Conservation (phyloP, 441 rosid species). For the Bocquillonia castaneifolia region DNA sequence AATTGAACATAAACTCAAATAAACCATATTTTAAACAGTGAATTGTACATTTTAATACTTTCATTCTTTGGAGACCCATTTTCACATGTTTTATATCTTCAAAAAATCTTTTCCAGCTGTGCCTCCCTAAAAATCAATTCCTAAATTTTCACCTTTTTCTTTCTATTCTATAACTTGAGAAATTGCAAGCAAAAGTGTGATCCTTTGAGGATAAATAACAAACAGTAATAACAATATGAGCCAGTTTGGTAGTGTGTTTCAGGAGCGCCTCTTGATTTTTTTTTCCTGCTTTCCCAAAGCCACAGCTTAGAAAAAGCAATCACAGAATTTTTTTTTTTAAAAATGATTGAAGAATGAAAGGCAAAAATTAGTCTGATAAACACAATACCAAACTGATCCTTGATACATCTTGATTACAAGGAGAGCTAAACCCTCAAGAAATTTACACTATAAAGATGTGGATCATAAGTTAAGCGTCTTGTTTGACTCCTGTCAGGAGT, state of each 20-base stretch:
- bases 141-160: neutral
- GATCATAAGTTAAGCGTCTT: no score
- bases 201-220: neutral
- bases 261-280: neutral
- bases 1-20: constrained; percentile 4
- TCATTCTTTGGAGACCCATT: neutral
- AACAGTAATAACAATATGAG: neutral
- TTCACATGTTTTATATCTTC: neutral
- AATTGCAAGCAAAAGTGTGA: neutral
- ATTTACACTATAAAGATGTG: no score
- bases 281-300: no score
- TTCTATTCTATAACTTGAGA: neutral
- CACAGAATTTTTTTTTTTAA: no score
- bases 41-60: neutral
- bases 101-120: neutral
- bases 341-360: no score
- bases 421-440: no score
- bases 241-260: neutral
- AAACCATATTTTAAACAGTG: neutral
- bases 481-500: no score
- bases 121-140: constrained; percentile 5
- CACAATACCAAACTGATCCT: no score
- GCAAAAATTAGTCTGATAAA: no score
- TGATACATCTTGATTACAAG: no score
- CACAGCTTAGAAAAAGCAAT: no score